Conservation (phyloP, 768 basidiomycete species). For the Kwoniella sp. region DNA sequence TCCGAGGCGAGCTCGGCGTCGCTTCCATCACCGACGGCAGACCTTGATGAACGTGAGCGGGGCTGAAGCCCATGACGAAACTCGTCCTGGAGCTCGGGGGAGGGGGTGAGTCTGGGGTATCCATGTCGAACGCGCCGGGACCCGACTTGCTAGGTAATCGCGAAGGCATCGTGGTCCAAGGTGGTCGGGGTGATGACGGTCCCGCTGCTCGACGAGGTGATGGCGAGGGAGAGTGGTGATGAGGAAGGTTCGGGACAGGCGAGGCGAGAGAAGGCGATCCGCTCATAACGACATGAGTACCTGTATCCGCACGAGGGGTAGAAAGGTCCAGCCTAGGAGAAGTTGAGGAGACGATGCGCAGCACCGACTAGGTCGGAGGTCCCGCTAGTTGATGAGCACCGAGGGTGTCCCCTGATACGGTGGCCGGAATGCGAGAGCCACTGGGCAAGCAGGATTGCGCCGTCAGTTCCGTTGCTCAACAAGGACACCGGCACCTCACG, state of each 20-base stretch:
- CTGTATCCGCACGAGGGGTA: too few species aligned
- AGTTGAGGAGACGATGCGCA: too few species aligned
- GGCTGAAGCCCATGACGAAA: conserved; percentile 26
- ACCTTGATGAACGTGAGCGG: conserved; percentile 8
- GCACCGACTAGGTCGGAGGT: too few species aligned
- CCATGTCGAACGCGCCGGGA: conserved; percentile 15
- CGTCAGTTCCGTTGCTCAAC: too few species aligned
- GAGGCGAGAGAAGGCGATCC: conserved; percentile 9
- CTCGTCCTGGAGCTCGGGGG: conserved; percentile 13
- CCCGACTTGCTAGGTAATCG: conserved; percentile 22
- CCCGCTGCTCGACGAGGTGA: conserved; percentile 19
- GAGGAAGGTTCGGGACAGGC: conserved; percentile 1
- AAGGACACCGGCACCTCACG: too few species aligned
- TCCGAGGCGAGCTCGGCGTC: conserved; percentile 8
- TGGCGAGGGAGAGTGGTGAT: conserved; percentile 2
- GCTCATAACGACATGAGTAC: too few species aligned
- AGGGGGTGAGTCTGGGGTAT: conserved; percentile 9
- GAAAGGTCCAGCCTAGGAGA: too few species aligned
- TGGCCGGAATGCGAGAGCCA: too few species aligned
- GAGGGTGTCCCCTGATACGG: too few species aligned
- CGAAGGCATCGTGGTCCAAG: conserved; percentile 15
- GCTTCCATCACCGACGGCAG: conserved; percentile 9
- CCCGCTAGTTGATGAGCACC: too few species aligned
- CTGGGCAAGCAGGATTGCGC: too few species aligned
- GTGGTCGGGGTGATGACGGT: conserved; percentile 29